A percentile compares a stretch with the other conserved stretches of the same genome.
phyloP scores from a whole-genome alignment of 208 protist species.

The Herpetomonas tarakana region DNA sequence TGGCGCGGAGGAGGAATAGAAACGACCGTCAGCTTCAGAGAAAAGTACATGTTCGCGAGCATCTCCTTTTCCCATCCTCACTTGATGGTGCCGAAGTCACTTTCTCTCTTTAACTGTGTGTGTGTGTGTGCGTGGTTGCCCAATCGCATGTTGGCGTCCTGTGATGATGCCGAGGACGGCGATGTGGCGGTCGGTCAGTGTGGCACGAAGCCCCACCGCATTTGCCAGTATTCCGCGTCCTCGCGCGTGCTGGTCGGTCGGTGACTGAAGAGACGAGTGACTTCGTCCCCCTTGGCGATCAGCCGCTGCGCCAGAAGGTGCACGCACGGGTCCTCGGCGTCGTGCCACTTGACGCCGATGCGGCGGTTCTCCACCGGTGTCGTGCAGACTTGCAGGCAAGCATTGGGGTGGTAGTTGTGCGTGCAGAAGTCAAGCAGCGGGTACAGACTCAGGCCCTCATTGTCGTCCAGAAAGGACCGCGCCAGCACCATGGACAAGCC shows the following conservation, averaged over 20 bases:
- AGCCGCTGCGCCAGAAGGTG: conserved; percentile 47
- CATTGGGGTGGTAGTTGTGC: conserved; percentile 65
- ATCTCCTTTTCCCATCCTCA: not conserved
- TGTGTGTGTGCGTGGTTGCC: too few species aligned
- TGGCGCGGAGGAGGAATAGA: too few species aligned
- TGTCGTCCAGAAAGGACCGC: conserved; percentile 44
- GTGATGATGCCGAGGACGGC: too few species aligned
- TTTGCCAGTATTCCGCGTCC: conserved; percentile 74
- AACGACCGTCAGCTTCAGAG: too few species aligned
- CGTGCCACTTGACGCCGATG: conserved; percentile 32
- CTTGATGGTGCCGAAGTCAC: too few species aligned
- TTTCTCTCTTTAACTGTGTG: too few species aligned
- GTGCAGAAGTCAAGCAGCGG: conserved; percentile 83
- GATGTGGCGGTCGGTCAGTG: not conserved
- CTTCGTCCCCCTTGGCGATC: conserved; percentile 37
- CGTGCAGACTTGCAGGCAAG: conserved; percentile 8
- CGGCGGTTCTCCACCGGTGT: conserved; percentile 1
- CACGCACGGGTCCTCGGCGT: conserved; percentile 28
- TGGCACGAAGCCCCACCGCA: conserved; percentile 79
- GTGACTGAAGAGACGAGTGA: conserved; percentile 61
- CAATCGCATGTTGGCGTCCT: too few species aligned
- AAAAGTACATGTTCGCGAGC: too few species aligned
- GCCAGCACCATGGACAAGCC: conserved; percentile 78
- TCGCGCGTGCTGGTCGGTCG: conserved; percentile 33
- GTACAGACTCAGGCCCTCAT: conserved; percentile 51